Percentiles rank a stretch among this genome's conserved stretches.
Evolutionary conservation across 257 asterid species (phyloP).

Genomic region (Solanum chaucha): DNA sequence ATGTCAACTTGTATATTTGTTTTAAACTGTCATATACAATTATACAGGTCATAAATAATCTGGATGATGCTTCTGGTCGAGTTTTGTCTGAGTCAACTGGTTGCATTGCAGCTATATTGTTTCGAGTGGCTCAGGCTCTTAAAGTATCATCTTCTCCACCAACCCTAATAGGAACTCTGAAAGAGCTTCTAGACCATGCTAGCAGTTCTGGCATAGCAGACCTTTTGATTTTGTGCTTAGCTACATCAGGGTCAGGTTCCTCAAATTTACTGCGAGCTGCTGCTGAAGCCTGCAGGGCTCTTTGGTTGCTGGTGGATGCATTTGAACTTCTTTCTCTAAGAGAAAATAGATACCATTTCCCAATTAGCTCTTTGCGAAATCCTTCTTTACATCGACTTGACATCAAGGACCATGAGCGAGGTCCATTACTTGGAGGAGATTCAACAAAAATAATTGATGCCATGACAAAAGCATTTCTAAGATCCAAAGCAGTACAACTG

Average conservation of each 20-base stretch:
- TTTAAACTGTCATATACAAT: constrained; percentile 14
- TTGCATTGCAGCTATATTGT: constrained; percentile 71
- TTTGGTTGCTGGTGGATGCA: constrained; percentile 75
- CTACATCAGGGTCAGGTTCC: constrained; percentile 87
- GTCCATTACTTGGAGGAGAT: constrained; percentile 26
- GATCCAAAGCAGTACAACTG: constrained; percentile 82
- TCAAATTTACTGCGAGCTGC: constrained; percentile 82
- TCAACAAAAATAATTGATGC: constrained; percentile 44
- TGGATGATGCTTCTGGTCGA: constrained; percentile 66
- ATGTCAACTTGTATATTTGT: background rate
- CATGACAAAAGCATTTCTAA: constrained; percentile 67
- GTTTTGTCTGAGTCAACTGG: constrained; percentile 70
- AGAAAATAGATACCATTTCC: constrained; percentile 39
- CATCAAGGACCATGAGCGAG: constrained; percentile 38
- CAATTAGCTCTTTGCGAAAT: constrained; percentile 46
- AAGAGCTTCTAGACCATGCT: constrained; percentile 61
- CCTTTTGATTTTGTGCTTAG: constrained; percentile 66
- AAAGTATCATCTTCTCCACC: constrained; percentile 48
- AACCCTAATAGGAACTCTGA: constrained; percentile 32
- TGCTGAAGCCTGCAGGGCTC: constrained; percentile 84
- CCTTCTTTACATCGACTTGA: constrained; percentile 45
- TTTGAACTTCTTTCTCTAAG: constrained; percentile 49
- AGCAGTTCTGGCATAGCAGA: constrained; percentile 55
- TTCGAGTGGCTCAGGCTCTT: constrained; percentile 58
- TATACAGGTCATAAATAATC: constrained; percentile 52